These are phyloP conservation scores for Circinella umbellata DNA, from an alignment of 371 early-diverging fungal genomes.

Conservation along the genomic window DNA sequence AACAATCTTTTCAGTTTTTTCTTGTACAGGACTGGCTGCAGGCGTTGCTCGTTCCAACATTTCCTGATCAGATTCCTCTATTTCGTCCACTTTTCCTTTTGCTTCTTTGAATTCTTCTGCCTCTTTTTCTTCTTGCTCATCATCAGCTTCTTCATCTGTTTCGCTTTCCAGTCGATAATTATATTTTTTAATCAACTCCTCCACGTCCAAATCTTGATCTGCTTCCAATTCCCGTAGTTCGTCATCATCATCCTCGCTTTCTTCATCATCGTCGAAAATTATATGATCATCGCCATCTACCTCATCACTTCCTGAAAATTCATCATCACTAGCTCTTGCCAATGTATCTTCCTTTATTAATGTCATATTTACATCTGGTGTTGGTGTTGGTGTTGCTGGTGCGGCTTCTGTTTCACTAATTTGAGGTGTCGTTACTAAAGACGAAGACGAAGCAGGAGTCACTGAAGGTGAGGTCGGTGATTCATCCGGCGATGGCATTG, in stretches of 20 bases:
- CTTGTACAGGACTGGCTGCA: not conserved
- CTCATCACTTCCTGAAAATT: constrained; percentile 13
- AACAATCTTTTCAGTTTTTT: not conserved
- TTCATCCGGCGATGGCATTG: not conserved
- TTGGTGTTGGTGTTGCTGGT: not conserved
- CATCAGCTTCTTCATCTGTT: constrained; percentile 23
- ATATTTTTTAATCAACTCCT: constrained; percentile 56
- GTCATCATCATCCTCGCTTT: constrained; percentile 38
- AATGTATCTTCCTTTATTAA: too few species aligned
- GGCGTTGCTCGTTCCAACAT: not conserved
- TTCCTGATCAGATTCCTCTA: not conserved
- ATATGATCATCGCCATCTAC: constrained; percentile 42
- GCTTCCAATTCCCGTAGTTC: constrained; percentile 36
- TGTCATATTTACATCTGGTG: constrained; percentile 15
- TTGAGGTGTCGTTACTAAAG: not conserved
- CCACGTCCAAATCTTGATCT: constrained; percentile 58
- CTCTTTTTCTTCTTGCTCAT: not conserved
- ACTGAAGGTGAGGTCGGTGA: not conserved
- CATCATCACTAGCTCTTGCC: constrained; percentile 4
- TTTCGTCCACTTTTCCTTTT: constrained; percentile 6
- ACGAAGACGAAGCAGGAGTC: not conserved
- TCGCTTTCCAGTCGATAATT: constrained; percentile 35
- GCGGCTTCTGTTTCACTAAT: not conserved
- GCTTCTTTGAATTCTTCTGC: constrained; percentile 24
- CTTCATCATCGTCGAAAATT: constrained; percentile 31